Evolutionary conservation across 2,329 filamentous ascomycete genomes (phyloP).

Genomic region (Zasmidium angulare): DNA sequence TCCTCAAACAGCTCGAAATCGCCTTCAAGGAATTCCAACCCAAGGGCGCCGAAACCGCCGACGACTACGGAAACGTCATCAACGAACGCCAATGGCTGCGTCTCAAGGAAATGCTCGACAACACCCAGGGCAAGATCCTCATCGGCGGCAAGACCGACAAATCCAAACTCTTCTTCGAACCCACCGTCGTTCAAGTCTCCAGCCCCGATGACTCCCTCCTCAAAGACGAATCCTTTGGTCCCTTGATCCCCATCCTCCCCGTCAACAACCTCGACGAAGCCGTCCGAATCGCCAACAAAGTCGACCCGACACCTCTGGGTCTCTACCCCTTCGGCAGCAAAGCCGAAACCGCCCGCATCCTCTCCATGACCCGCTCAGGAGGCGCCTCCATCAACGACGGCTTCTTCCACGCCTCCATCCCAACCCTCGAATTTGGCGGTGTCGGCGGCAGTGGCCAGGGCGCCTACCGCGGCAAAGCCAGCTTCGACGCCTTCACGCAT

Average conservation of each 20-base stretch:
- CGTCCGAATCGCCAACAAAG: slow-evolving; percentile 74
- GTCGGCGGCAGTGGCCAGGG: slow-evolving; percentile 77
- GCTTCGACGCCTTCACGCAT: slow-evolving; percentile 68
- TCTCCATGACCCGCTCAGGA: slow-evolving; percentile 51
- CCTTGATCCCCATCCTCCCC: slow-evolving; percentile 80
- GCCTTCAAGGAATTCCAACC: slow-evolving; percentile 79
- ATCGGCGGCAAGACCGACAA: slow-evolving; percentile 83
- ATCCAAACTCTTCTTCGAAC: slow-evolving; percentile 78
- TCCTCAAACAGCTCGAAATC: slow-evolving; percentile 71
- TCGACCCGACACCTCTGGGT: slow-evolving; percentile 80
- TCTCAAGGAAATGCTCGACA: slow-evolving; percentile 88
- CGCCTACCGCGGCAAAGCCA: slow-evolving; percentile 73
- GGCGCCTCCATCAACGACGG: slow-evolving; percentile 56
- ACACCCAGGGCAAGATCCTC: slow-evolving; percentile 77
- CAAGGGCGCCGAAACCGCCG: slow-evolving; percentile 71
- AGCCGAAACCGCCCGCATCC: slow-evolving; percentile 67
- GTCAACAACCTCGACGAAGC: slow-evolving; percentile 81
- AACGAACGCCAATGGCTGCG: slow-evolving; percentile 77
- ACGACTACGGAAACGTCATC: slow-evolving; percentile 77
- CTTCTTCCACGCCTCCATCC: slow-evolving; percentile 69
- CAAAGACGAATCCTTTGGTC: slow-evolving; percentile 84
- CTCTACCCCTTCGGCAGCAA: slow-evolving; percentile 84
- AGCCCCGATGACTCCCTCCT: slow-evolving; percentile 75
- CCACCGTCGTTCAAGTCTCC: slow-evolving; percentile 84
- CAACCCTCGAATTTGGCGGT: slow-evolving; percentile 76